Conservation (phyloP, 163 green algal species). For the Chlorella variabilis region DNA sequence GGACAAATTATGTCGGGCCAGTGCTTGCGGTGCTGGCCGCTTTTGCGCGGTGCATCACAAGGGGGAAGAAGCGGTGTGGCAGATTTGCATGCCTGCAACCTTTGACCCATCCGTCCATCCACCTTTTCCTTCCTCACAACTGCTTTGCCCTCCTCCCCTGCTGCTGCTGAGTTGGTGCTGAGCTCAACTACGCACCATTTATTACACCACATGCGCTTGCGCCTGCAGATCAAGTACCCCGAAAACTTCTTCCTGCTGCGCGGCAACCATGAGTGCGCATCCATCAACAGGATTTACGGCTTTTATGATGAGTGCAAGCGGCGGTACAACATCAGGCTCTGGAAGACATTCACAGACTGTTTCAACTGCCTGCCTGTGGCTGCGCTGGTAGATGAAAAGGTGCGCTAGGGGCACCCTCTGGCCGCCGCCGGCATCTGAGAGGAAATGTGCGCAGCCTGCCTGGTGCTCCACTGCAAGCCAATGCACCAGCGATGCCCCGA, state of each 20-base stretch:
- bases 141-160: too few species aligned
- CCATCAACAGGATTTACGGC: conserved; percentile 99
- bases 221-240: conserved; percentile 96
- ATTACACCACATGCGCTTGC: not conserved
- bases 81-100: too few species aligned
- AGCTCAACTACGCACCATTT: too few species aligned
- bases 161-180: too few species aligned
- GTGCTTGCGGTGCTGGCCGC: not conserved
- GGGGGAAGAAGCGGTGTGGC: too few species aligned
- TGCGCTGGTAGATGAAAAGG: conserved; percentile 98
- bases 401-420: too few species aligned
- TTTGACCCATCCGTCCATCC: too few species aligned
- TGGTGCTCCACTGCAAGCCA: not conserved
- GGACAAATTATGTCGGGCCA: not conserved
- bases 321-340: conserved; percentile 99
- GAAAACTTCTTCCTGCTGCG: conserved; percentile 99
- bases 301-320: conserved; percentile 99
- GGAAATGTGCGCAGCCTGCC: too few species aligned
- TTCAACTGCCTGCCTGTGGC: conserved; percentile 99
- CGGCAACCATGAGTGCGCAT: conserved; percentile 99
- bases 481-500: not conserved
- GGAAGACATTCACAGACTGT: conserved; percentile 99
- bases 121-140: too few species aligned
- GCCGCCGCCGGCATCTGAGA: too few species aligned
- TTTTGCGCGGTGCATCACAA: too few species aligned